Conservation (phyloP, 306 rosid species). For the Quercus cerris region DNA sequence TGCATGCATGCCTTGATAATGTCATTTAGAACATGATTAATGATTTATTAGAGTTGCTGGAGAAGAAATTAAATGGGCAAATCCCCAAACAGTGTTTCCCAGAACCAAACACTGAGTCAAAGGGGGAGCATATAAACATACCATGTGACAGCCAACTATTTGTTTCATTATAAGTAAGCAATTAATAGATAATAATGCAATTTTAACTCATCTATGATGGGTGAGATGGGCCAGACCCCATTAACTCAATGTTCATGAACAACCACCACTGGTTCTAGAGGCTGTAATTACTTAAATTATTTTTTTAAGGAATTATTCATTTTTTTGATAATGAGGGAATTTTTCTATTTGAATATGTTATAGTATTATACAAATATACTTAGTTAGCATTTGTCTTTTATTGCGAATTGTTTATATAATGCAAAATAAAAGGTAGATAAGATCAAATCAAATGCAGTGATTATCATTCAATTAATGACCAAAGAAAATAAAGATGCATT, state of each 20-base stretch:
- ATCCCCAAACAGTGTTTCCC: conserved; percentile 52
- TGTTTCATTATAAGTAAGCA: conserved; percentile 24
- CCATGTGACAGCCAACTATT: conserved; percentile 79
- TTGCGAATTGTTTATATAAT: not conserved
- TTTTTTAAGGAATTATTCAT: no score
- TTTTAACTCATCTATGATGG: conserved; percentile 21
- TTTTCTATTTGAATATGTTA: not conserved
- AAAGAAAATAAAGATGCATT: not conserved
- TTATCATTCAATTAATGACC: not conserved
- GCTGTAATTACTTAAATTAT: not conserved
- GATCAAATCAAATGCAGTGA: not conserved
- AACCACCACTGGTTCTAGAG: conserved; percentile 24
- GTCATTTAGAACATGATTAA: conserved; percentile 4
- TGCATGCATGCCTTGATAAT: not conserved
- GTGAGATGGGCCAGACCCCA: conserved; percentile 25
- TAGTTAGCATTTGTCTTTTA: not conserved
- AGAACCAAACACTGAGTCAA: conserved; percentile 45
- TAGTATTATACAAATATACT: conserved; percentile 6
- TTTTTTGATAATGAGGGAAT: not conserved
- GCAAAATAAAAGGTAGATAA: not conserved
- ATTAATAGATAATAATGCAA: conserved; percentile 21
- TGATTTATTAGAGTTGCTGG: conserved; percentile 11
- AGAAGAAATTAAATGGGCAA: conserved; percentile 24
- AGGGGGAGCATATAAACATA: conserved; percentile 50
- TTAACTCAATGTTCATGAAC: conserved; percentile 24